Conservation (phyloP, 331 rosid species). For the Dryas integrifolia region DNA sequence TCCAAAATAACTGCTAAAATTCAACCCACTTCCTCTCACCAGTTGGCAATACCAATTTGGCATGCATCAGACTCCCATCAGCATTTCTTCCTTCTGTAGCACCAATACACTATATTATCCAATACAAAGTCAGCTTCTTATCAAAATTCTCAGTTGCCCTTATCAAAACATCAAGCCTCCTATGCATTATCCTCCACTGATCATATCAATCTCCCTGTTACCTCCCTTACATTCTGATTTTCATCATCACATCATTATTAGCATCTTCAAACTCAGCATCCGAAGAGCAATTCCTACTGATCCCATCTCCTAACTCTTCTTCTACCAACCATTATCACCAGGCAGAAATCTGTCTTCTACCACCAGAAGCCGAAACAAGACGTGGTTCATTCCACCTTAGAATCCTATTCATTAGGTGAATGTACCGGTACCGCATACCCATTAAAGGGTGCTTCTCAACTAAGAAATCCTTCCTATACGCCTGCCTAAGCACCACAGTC, state of each 20-base stretch:
- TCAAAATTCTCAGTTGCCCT: background rate
- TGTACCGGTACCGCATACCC: constrained; percentile 63
- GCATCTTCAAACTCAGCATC: background rate
- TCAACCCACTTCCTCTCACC: background rate
- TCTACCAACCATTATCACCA: background rate
- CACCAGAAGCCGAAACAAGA: background rate
- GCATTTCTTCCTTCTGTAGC: background rate
- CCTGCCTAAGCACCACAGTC: constrained; percentile 77
- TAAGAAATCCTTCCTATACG: constrained; percentile 66
- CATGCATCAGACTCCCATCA: background rate
- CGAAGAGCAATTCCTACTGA: background rate
- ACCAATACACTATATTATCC: background rate
- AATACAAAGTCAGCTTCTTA: background rate
- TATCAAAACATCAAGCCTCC: constrained; percentile 3
- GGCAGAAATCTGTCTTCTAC: background rate
- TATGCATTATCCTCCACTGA: background rate
- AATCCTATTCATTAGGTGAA: constrained; percentile 57
- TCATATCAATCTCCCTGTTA: background rate
- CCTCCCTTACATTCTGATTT: background rate
- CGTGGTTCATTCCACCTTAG: constrained; percentile 14
- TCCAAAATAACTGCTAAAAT: background rate
- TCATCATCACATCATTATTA: background rate
- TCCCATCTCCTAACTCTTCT: background rate
- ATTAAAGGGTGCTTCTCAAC: constrained; percentile 65
- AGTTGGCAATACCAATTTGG: background rate